A percentile compares a stretch with the other conserved stretches of the same genome.
Conservation (phyloP, 228 moss, liverwort and hornwort genomes). For the Sphagnum magellanicum region DNA sequence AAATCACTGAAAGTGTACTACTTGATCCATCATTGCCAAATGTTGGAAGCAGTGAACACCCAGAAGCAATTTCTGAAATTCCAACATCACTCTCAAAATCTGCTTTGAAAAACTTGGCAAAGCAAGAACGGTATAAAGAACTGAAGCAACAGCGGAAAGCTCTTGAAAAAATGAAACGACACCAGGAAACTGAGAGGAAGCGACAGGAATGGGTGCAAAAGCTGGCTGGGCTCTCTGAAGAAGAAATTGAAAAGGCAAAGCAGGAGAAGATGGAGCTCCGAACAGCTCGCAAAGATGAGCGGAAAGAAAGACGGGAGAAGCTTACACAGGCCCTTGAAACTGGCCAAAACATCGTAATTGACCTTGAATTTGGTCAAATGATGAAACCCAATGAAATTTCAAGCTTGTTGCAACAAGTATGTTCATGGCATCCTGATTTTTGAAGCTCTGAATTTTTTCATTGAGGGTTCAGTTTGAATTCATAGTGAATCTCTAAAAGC, state of each 20-base stretch:
- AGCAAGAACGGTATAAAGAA: conserved; percentile 58
- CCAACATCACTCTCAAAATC: conserved; percentile 61
- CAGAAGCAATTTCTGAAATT: conserved; percentile 1
- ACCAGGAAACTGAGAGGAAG: conserved; percentile 70
- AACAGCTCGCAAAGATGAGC: conserved; percentile 63
- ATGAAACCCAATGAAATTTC: conserved; percentile 81
- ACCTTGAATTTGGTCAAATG: conserved; percentile 80
- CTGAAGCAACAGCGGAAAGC: conserved; percentile 56
- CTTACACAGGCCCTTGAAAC: conserved; percentile 52
- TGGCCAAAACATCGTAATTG: conserved; percentile 85
- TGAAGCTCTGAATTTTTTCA: neutral
- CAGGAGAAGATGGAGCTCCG: conserved; percentile 51
- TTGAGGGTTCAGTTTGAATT: neutral
- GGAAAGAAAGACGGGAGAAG: conserved; percentile 64
- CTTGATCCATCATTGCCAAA: too few relatives aligned
- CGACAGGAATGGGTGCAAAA: conserved; percentile 82
- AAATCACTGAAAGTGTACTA: too few relatives aligned
- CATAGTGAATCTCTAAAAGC: neutral
- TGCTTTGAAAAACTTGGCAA: conserved; percentile 63
- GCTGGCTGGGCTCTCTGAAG: conserved; percentile 58
- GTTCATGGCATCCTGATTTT: neutral
- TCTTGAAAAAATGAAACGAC: conserved; percentile 60
- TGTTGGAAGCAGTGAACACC: too few relatives aligned
- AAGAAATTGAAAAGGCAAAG: conserved; percentile 51
- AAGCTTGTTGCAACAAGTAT: conserved; percentile 88